Base-by-base conservation (phyloP, 1,139 yeast species). In the Starmera stellimalicola region DNA sequence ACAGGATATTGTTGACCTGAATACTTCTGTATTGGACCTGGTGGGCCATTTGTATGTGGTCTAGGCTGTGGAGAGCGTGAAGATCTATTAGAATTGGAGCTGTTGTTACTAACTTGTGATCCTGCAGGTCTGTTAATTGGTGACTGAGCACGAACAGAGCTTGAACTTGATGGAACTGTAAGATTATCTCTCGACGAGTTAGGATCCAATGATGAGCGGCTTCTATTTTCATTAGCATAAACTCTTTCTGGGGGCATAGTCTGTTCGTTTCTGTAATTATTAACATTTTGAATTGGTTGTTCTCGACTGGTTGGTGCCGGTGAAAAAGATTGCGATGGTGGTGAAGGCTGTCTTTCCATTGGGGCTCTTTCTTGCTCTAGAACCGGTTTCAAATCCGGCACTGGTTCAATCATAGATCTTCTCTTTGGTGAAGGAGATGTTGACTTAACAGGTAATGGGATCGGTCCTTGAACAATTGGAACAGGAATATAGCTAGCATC, bases 401-500 rank as follows among this genome's bases (percentile, higher is more conserved):
- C 25, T 12, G 25, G 30, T 7, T 19, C 18, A 17, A 24, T 16
- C 9, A 9, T 11, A 8, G 31, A 12, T 5, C 20, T 16, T n/a
- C 27, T 23, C 12, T 16, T 22, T n/a, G 26, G 19, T 7, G 31
- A 29, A 6, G 26, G 16, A 12, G 31, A 19, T 9, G 35, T 36
- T 26, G 49, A 43, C 4, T 37, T 32, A 11, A 38, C 33, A 15
- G 50, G 49, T 3, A 39, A 29, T 5, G 50, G 49, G 14, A 37
- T 38, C 7, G 46, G 27, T 7, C 30, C 37, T 8, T 33, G 28
- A 8, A 42, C 17, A 9, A 27, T 32, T 3, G 46, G 26, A 5
- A 38, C 44, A 11, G 52, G 51, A 17, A 47, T 45, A 24, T 44
- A 45, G 11, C 23, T 15, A n/a, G 31, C 31, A 30, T 47, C 50